Base-by-base conservation (phyloP, 1,284 basidiomycete genomes). In the Sphagnurus paluster region DNA sequence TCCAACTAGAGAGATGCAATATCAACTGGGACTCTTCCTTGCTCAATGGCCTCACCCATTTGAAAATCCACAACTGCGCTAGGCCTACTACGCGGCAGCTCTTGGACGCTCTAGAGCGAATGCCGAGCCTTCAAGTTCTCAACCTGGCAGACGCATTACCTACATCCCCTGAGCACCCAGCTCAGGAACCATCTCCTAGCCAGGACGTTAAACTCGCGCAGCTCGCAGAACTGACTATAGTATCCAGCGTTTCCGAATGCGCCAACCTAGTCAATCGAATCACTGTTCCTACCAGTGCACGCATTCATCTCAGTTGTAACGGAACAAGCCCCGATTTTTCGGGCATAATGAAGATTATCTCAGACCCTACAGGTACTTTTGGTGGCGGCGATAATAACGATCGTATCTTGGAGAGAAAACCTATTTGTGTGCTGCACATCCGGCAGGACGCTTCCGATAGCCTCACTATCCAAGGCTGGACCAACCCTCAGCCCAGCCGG, bases 11-110 rank as follows among this genome's bases (percentile, higher is more conserved):
- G 17, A 48, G 53, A 21, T 55, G 60, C 34, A 53, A 54, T 19
- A 49, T 62, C 32, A 37, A 49, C 26, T 63, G 59, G 60, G 46
- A 56, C n/a, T 59, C 57, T 13, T 42, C 50, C 7, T 40, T 62
- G 9, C 50, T 61, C 11, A 42, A 40, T 19, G 52, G 52, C 23
- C 57, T 67, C 16, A 63, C 56, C 19, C 42, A 52, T 34, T 48
- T 67, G 13, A 57, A 55, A 29, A 49, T 64, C 4, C 46, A 49
- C 44, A 44, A 56, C 26, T 34, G 52, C 11, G 41, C 47, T 19
- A 50, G 56, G 10, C 59, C 61, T 0, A 53, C 56, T 1, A 54
- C 41, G 10, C 43, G 50, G 11, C 53, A 61, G 29, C 39, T 63
- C 8, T 23, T 62, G 16, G 43, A 53, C 19, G 51, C 52, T 14